Evolutionary conservation across 768 basidiomycete species (phyloP).

Genomic region (Omphalotus guepiniiformis): DNA sequence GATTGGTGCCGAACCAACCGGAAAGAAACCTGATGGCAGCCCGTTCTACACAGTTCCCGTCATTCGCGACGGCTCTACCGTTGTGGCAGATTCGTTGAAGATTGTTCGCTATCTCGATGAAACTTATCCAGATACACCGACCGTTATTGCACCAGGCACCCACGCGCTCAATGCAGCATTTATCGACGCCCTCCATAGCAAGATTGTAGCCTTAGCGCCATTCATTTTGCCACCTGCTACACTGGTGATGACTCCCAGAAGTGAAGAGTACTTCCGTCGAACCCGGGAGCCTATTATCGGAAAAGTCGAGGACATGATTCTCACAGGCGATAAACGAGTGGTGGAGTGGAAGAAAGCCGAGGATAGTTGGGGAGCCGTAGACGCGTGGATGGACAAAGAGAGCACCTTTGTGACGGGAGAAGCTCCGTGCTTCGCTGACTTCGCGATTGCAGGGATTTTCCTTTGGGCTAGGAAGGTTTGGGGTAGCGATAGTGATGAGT

Average conservation of each 20-base stretch:
- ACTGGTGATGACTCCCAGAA: not conserved
- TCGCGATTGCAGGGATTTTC: conserved; percentile 14
- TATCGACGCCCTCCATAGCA: conserved; percentile 14
- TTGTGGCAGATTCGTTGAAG: conserved; percentile 24
- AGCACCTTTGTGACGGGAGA: conserved; percentile 19
- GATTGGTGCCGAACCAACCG: conserved; percentile 24
- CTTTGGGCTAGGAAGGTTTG: conserved; percentile 14
- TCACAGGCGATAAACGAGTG: not conserved
- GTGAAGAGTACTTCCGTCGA: not conserved
- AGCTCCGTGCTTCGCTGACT: conserved; percentile 21
- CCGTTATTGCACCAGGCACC: conserved; percentile 17
- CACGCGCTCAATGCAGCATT: not conserved
- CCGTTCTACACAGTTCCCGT: conserved; percentile 32
- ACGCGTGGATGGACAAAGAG: conserved; percentile 7
- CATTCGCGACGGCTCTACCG: conserved; percentile 27
- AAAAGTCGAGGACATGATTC: not conserved
- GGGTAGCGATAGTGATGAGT: conserved; percentile 19
- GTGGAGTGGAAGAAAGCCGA: conserved; percentile 12
- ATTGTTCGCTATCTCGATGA: conserved; percentile 34
- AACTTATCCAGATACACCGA: conserved; percentile 24
- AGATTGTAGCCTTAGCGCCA: not conserved
- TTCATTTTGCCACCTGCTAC: not conserved
- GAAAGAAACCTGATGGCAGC: conserved; percentile 18
- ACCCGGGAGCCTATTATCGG: conserved; percentile 10
- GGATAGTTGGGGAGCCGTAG: conserved; percentile 13